A percentile compares a stretch with the other conserved stretches of the same genome.
Conservation (phyloP, 805 yeast genomes). For the Metahyphopichia silvanorum region DNA sequence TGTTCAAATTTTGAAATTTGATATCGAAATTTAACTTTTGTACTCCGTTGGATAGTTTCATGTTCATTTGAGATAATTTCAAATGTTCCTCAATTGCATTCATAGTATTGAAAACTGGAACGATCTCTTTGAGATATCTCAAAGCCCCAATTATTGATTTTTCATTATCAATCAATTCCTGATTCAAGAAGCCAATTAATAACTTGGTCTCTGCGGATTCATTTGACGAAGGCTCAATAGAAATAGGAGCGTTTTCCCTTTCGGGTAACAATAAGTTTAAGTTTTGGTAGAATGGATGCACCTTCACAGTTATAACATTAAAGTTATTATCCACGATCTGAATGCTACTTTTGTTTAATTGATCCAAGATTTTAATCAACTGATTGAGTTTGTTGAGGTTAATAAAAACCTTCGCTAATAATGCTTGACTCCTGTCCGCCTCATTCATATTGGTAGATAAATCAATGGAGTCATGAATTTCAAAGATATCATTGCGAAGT, state of each 20-base stretch:
- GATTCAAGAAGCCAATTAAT: constrained; percentile 11
- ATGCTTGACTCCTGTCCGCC: constrained; percentile 8
- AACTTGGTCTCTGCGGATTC: constrained; percentile 10
- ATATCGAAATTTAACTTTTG: constrained; percentile 29
- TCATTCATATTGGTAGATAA: constrained; percentile 21
- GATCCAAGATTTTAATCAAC: constrained; percentile 31
- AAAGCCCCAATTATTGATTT: constrained; percentile 29
- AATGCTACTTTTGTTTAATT: constrained; percentile 24
- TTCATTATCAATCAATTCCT: constrained; percentile 6
- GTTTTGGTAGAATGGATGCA: constrained; percentile 20
- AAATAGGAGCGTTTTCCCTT: constrained; percentile 6
- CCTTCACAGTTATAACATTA: constrained; percentile 24
- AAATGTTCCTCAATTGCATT: constrained; percentile 6
- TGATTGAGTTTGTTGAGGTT: constrained; percentile 28
- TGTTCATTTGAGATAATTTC: neutral
- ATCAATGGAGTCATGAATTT: constrained; percentile 24
- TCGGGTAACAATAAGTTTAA: constrained; percentile 17
- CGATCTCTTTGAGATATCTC: constrained; percentile 28
- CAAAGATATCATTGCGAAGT: constrained; percentile 22
- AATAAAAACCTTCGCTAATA: constrained; percentile 24
- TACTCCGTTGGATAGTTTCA: constrained; percentile 27
- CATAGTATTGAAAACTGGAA: constrained; percentile 26
- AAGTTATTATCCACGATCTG: constrained; percentile 22
- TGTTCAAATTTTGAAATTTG: constrained; percentile 25
- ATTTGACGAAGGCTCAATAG: constrained; percentile 2